Base-by-base conservation (phyloP, 257 asterid genomes). In the Solanum pimpinellifolium region DNA sequence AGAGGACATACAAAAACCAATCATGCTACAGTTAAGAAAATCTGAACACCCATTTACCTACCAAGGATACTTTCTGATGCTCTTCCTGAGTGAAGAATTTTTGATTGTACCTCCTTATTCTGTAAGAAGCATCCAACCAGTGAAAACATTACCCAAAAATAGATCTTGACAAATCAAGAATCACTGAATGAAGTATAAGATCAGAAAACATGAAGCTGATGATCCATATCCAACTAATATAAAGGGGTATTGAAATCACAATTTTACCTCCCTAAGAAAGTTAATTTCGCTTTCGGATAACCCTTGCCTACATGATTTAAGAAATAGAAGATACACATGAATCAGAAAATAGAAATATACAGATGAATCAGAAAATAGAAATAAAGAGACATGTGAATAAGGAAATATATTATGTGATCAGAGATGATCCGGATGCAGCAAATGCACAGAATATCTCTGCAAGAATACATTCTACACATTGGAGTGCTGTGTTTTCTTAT, bases 31-130 rank as follows among this genome's bases (percentile, higher is more conserved):
- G 85, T 81, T 29, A 31, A 81, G 56, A 59, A 29, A 85, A 70
- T 49, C 31, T 70, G 29, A 73, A 33, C 52, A 86, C 49, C 7
- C 21, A 2, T 86, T 70, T 33, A 73, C 88, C 49, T 86, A 96
- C 99, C 99, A 62, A 94, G 95, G 90, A 92, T 86, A 92, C 93
- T 93, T 88, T 93, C 96, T 25, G 98, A 94, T 87, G 92, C 89
- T 46, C 89, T 92, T 92, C 95, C 97, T 66, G 99, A 93, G 93
- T 96, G 97, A 87, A 92, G 96, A 91, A 95, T 94, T 90, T 87
- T 93, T 47, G 92, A 92, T 89, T 95, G 99, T 97, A 97, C 88
- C 60, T 90, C 91, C 92, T 95, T 96, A 89, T 96, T 92, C 99
- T 97, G 96, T 88, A 91, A 44, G 84, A 85, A 83, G 86, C 47